Evolutionary conservation across 139 green algal genomes (phyloP), one percentile per base, ranked within the genome.

Genomic region (Chlorella ohadii): DNA sequence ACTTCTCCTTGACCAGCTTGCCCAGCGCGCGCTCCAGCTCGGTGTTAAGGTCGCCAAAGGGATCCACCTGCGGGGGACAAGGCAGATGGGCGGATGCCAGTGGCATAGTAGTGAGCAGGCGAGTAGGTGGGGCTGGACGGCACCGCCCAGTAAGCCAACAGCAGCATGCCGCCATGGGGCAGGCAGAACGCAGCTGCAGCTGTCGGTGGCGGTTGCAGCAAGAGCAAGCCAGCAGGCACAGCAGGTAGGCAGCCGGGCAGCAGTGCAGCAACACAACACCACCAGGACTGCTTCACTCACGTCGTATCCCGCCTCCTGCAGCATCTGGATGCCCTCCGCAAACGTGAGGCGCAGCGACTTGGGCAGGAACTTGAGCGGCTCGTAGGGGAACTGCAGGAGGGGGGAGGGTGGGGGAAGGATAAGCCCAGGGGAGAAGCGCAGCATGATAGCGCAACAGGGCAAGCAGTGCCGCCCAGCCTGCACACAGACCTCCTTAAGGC

Each of bases 41-140:
- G 0, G 97, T 99, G 91, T 91, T 96, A 1, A 99, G 89, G 91
- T 99, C 97, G 16, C 92, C 96, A 51, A 96, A 70, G 12, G 95
- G 94, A 85, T 98, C 96, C 13, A 96, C 88, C 84, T 95, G 87
- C 65, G 74, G 1, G n/a, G n/a, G n/a, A n/a, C 34, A 4, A 0
- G 47, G 55, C 12, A 25, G 63, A 23, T 1, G 39, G 47, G 22
- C 19, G 28, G 66, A 56, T 7, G 47, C 51, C 11, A 11, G 44
- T 6, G 11, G 51, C 51, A 59, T 9, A 51, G 6, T 9, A 51
- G 44, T 51, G 44, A 44, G 41, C 1, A 81, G 25, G 57, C 31
- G 16, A 39, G 61, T 33, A 70, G 57, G 19, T 25, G 36, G 22
- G 4, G 5, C 17, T 27, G 34, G 4, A n/a, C n/a, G 44, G 25